Evolutionary conservation across 2,329 filamentous ascomycete species (phyloP).

Genomic region (Aspergillus cejpii): DNA sequence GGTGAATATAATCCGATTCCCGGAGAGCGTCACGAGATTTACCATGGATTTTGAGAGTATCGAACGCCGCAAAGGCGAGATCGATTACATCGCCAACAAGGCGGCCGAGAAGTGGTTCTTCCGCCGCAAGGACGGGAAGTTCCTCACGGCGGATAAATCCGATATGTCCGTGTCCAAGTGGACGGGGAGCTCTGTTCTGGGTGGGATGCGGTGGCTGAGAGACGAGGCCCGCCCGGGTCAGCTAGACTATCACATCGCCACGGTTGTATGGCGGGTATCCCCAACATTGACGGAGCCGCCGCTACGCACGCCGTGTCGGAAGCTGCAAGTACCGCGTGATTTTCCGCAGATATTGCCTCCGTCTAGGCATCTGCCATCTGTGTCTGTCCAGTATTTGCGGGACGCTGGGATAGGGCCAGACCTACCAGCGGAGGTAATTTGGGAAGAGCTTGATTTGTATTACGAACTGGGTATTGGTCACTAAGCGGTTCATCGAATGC

Average conservation of each 20-base stretch:
- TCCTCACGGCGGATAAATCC: slow-evolving; percentile 27
- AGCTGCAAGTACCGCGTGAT: not conserved
- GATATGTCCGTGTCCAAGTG: slow-evolving; percentile 34
- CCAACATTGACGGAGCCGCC: not conserved
- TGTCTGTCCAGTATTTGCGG: not conserved
- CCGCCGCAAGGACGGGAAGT: slow-evolving; percentile 27
- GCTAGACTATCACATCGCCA: slow-evolving; percentile 43
- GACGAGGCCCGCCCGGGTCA: slow-evolving; percentile 38
- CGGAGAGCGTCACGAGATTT: slow-evolving; percentile 35
- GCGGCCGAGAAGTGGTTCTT: slow-evolving; percentile 35
- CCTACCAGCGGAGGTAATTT: not conserved
- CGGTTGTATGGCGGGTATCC: slow-evolving; percentile 32
- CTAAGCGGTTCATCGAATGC: no score
- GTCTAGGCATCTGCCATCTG: not conserved
- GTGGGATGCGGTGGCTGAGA: slow-evolving; percentile 34
- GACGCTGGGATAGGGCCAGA: not conserved
- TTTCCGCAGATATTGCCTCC: not conserved
- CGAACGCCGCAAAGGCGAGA: slow-evolving; percentile 41
- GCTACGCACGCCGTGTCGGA: not conserved
- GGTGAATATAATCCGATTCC: slow-evolving; percentile 30
- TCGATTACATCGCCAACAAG: slow-evolving; percentile 41
- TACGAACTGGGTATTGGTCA: no score
- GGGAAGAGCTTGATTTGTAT: not conserved
- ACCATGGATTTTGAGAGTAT: slow-evolving; percentile 46
- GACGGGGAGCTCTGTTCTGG: slow-evolving; percentile 44